These are phyloP conservation scores for Colletotrichum nymphaeae DNA, from an alignment of 2,329 filamentous ascomycete species.

Conservation along the genomic window DNA sequence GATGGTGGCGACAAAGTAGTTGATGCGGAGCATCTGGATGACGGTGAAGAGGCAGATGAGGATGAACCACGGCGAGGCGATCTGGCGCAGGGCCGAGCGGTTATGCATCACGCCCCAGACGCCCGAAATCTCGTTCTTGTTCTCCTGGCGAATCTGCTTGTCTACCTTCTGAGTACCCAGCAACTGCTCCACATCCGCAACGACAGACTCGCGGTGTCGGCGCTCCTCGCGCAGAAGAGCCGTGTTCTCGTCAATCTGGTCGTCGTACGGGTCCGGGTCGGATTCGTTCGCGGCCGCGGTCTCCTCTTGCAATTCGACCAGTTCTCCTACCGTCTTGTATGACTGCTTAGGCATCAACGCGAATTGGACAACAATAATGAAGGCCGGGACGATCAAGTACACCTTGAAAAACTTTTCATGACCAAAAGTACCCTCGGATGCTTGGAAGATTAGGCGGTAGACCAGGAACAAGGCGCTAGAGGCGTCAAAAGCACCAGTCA, in stretches of 20 bases:
- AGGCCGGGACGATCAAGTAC: conserved; percentile 77
- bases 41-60: conserved; percentile 86
- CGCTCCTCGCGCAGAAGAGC: conserved; percentile 67
- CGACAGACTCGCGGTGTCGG: conserved; percentile 69
- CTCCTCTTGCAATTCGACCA: conserved; percentile 78
- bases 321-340: conserved; percentile 87
- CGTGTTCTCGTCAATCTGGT: conserved; percentile 69
- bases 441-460: conserved; percentile 78
- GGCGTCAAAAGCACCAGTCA: conserved; percentile 87
- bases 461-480: conserved; percentile 82
- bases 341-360: conserved; percentile 79
- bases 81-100: conserved; percentile 76
- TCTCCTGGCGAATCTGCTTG: conserved; percentile 72
- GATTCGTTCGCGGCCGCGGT: conserved; percentile 46
- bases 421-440: conserved; percentile 64
- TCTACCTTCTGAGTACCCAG: conserved; percentile 73
- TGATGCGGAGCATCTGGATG: conserved; percentile 83
- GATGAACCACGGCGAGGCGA: conserved; percentile 84
- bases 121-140: conserved; percentile 76
- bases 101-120: conserved; percentile 91
- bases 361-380: conserved; percentile 75
- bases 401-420: conserved; percentile 76
- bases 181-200: conserved; percentile 78
- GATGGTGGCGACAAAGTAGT: conserved; percentile 92
- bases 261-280: conserved; percentile 54